Evolutionary conservation across 768 basidiomycete genomes (phyloP).

Genomic region (Termitomyces sp.): DNA sequence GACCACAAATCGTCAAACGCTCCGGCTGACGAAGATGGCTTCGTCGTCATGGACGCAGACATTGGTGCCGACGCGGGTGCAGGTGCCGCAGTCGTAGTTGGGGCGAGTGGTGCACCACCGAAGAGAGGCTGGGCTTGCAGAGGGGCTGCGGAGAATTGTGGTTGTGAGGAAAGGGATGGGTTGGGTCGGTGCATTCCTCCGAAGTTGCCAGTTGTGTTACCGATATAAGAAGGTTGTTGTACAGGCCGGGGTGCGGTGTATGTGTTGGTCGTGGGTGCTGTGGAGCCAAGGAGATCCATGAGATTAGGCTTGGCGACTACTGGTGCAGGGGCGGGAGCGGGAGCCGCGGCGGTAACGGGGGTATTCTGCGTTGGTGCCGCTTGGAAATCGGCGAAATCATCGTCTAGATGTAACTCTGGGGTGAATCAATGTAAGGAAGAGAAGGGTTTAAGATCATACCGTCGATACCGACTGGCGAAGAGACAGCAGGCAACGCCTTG

Average conservation of each 20-base stretch:
- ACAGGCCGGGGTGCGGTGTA: slow-evolving; percentile 22
- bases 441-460: slow-evolving; percentile 23
- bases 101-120: slow-evolving; percentile 26
- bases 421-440: background rate
- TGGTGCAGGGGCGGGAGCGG: slow-evolving; percentile 23
- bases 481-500: slow-evolving; percentile 52
- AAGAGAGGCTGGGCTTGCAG: slow-evolving; percentile 23
- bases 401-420: slow-evolving; percentile 36
- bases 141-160: slow-evolving; percentile 24
- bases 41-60: slow-evolving; percentile 12
- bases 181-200: slow-evolving; percentile 31
- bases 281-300: slow-evolving; percentile 43
- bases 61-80: slow-evolving; percentile 10
- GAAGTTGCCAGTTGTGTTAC: slow-evolving; percentile 19
- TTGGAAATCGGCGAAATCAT: slow-evolving; percentile 87
- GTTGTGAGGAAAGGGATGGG: slow-evolving; percentile 28
- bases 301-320: slow-evolving; percentile 31
- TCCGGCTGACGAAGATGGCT: slow-evolving; percentile 33
- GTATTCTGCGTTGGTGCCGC: slow-evolving; percentile 48
- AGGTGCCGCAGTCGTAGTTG: slow-evolving; percentile 20
- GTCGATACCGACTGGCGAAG: slow-evolving; percentile 32
- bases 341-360: slow-evolving; percentile 32
- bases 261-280: slow-evolving; percentile 19
- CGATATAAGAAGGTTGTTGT: slow-evolving; percentile 19
- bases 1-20: slow-evolving; percentile 91